Evolutionary conservation across 1,284 basidiomycete genomes (phyloP), one percentile per base, ranked within the genome.

Genomic region (Pascua sp.): DNA sequence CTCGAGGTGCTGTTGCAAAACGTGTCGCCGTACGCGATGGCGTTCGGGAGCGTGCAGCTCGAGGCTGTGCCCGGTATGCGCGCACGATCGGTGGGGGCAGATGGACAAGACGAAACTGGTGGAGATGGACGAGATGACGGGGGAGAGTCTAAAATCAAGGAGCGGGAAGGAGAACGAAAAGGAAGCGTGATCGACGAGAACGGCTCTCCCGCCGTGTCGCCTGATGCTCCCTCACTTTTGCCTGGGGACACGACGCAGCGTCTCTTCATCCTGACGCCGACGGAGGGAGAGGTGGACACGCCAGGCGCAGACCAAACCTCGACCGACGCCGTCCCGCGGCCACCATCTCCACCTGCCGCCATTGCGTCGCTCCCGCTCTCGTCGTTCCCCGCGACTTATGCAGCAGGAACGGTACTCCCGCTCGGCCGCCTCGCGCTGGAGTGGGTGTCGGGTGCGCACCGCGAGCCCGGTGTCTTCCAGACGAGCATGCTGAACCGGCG

Each of bases 1-100:
- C 83, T 93, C 16, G 91, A 94, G 72, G 84, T 92, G 0, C 88
- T 92, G 66, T 86, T 92, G 38, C 90, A 93, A 70, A 94, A 94
- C 66, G 78, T 87, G 53, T 90, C 89, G 0, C 82, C 83, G 53
- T 86, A 87, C 15, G 82, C 86, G 0, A 83, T 93, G 76, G 84
- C 83, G 77, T 88, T 94, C 55, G 86, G 89, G 61, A 80, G 81
- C 15, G 86, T 92, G 78, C 76, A 79, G 11, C 83, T 94, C 53
- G 87, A 91, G 62, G 83, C 86, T 47, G 82, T 84, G 1, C 85
- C 88, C 4, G 86, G 84, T 0, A 89, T 90, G 84, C 72, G 78
- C 36, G 84, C 81, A 3, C 68, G 81, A 41, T 59, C 18, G 10
- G 13, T 65, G 50, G 38, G 47, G 10, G 36, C 77, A 50, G 60